Evolutionary conservation across 2,329 filamentous ascomycete species (phyloP).

Genomic region (Colletotrichum tropicicola): DNA sequence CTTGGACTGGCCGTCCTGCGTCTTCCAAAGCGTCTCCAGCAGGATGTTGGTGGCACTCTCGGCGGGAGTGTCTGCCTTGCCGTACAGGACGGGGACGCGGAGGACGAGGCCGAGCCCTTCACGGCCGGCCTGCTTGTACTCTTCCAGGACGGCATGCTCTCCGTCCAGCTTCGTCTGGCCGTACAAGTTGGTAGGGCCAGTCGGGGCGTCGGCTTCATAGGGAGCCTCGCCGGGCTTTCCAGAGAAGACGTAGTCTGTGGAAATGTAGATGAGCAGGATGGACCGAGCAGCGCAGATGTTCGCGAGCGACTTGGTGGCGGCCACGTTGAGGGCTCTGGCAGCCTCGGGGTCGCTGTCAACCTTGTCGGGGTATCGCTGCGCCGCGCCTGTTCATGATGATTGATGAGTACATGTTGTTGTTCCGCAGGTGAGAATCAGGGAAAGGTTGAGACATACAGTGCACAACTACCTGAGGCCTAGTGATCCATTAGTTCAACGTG

Average conservation of each 20-base stretch:
- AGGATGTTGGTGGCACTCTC: conserved; percentile 88
- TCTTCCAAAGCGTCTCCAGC: conserved; percentile 79
- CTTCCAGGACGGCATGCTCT: conserved; percentile 72
- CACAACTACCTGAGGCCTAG: conserved; percentile 78
- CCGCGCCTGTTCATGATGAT: conserved; percentile 68
- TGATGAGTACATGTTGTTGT: neutral
- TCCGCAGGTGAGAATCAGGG: neutral
- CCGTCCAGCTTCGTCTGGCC: conserved; percentile 70
- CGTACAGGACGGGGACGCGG: conserved; percentile 86
- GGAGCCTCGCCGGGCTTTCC: conserved; percentile 83
- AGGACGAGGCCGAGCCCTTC: conserved; percentile 72
- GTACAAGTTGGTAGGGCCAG: conserved; percentile 81
- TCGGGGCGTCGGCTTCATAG: conserved; percentile 72
- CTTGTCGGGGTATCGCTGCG: conserved; percentile 87
- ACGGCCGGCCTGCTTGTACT: conserved; percentile 58
- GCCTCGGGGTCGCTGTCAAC: conserved; percentile 82
- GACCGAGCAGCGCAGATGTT: conserved; percentile 68
- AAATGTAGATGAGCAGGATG: conserved; percentile 79
- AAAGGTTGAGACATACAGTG: conserved; percentile 69
- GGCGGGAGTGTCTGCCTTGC: conserved; percentile 71
- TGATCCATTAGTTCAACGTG: neutral
- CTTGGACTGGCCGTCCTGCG: conserved; percentile 68
- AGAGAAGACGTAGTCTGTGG: conserved; percentile 84
- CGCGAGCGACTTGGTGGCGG: conserved; percentile 74
- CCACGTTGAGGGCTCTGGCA: conserved; percentile 78